Evolutionary conservation across 495 filamentous ascomycete genomes (phyloP).

Genomic region (Neurospora sp.): DNA sequence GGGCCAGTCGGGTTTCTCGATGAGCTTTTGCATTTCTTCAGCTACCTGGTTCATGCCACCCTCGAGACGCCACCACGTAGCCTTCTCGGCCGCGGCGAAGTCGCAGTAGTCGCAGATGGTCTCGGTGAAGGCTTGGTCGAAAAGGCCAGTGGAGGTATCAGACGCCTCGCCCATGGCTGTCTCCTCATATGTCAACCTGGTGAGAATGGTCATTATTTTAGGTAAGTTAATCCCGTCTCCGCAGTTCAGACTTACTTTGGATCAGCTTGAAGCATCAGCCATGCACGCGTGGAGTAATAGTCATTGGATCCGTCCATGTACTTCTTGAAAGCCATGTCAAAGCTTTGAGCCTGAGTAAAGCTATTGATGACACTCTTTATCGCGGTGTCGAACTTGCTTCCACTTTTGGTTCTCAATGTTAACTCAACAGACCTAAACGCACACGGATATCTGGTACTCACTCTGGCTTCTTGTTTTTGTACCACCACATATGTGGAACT

Average conservation of each 20-base stretch:
- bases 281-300: conserved; percentile 5
- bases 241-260: not conserved
- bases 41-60: conserved; percentile 1
- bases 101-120: conserved; percentile 24
- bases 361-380: not conserved
- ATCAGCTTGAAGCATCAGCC: conserved; percentile 1
- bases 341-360: not conserved
- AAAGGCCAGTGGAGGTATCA: conserved; percentile 19
- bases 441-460: not conserved
- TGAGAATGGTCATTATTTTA: not conserved
- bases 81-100: conserved; percentile 6
- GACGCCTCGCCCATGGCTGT: conserved; percentile 4
- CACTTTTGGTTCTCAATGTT: not conserved
- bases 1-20: conserved; percentile 1
- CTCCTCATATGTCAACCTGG: not conserved
- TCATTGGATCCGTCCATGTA: not conserved
- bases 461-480: not conserved
- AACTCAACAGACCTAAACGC: not conserved
- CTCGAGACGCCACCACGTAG: conserved; percentile 1
- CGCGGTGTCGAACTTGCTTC: not conserved
- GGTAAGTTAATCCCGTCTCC: not conserved
- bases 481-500: not conserved
- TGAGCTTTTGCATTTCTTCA: not conserved
- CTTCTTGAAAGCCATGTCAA: not conserved
- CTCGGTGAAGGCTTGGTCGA: conserved; percentile 29